Conservation (phyloP, 495 filamentous ascomycete species). For the Trichoderma orchidacearum region DNA sequence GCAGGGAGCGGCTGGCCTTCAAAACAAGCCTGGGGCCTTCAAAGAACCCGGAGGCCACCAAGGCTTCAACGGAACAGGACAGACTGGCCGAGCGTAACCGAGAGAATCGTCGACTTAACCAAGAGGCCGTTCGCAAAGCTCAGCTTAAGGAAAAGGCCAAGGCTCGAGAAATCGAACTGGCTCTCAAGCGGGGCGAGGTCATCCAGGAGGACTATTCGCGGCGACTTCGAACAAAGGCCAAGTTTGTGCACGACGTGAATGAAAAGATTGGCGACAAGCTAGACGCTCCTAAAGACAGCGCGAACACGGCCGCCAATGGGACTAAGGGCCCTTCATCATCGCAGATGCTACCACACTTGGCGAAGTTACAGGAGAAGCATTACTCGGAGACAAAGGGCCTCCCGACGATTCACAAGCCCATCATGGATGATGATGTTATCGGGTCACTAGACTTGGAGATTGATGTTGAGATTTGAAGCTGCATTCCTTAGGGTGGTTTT, state of each 20-base stretch:
- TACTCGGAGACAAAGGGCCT: constrained; percentile 42
- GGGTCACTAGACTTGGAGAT: constrained; percentile 69
- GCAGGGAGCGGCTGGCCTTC: constrained; percentile 56
- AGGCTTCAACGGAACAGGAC: constrained; percentile 47
- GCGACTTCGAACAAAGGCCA: constrained; percentile 46
- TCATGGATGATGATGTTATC: constrained; percentile 78
- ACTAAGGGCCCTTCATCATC: constrained; percentile 21
- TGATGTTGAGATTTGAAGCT: constrained; percentile 51
- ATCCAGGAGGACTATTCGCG: constrained; percentile 40
- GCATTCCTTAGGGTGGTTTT: background rate
- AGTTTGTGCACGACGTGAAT: constrained; percentile 46
- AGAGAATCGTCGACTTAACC: constrained; percentile 65
- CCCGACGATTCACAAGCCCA: constrained; percentile 51
- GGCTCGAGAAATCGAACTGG: constrained; percentile 39
- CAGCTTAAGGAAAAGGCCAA: constrained; percentile 64
- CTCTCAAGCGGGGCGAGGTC: constrained; percentile 37
- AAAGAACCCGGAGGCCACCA: constrained; percentile 24
- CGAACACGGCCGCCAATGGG: constrained; percentile 13
- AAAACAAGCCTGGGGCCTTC: constrained; percentile 41
- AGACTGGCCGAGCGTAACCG: constrained; percentile 62
- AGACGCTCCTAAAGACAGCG: constrained; percentile 17
- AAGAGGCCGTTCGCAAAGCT: constrained; percentile 70
- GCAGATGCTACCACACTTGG: constrained; percentile 27
- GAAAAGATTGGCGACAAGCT: constrained; percentile 14
- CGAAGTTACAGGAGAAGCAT: constrained; percentile 40